Conservation (phyloP, 2,329 filamentous ascomycete genomes). For the Colletotrichum salicis region DNA sequence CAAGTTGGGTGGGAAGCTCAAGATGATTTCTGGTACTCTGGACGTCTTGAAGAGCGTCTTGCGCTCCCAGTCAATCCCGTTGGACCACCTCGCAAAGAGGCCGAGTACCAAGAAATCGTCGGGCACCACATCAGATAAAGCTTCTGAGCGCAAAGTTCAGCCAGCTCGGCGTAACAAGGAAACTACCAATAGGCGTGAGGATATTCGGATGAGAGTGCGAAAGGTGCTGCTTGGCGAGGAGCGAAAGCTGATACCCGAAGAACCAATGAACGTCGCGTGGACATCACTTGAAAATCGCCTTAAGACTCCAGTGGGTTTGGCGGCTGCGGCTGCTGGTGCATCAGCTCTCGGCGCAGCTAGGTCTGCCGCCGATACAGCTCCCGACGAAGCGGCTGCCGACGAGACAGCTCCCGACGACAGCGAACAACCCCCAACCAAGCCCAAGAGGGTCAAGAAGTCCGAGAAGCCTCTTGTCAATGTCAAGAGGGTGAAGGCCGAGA, state of each 20-base stretch:
- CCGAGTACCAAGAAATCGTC: constrained; percentile 8
- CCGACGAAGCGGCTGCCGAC: background rate
- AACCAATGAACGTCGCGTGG: background rate
- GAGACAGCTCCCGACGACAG: background rate
- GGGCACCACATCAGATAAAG: background rate
- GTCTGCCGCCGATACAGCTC: background rate
- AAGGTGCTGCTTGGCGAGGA: background rate
- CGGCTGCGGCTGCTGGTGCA: background rate
- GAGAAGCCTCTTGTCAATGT: constrained; percentile 11
- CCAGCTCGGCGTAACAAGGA: too few species aligned
- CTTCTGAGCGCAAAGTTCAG: background rate
- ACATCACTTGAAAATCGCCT: constrained; percentile 12
- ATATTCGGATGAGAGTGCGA: background rate
- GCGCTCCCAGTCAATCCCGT: constrained; percentile 39
- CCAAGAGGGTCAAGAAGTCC: background rate
- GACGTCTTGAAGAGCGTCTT: constrained; percentile 51
- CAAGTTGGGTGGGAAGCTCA: constrained; percentile 35
- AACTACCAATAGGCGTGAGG: too few species aligned
- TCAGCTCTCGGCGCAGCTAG: background rate
- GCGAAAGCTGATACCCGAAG: too few species aligned
- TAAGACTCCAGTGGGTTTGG: background rate
- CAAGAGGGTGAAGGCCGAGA: background rate
- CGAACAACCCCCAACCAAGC: background rate
- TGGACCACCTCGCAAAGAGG: constrained; percentile 30
- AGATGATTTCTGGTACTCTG: constrained; percentile 50